Evolutionary conservation across 352 stramenopile genomes (phyloP).

Genomic region (Globisporangium lucens): DNA sequence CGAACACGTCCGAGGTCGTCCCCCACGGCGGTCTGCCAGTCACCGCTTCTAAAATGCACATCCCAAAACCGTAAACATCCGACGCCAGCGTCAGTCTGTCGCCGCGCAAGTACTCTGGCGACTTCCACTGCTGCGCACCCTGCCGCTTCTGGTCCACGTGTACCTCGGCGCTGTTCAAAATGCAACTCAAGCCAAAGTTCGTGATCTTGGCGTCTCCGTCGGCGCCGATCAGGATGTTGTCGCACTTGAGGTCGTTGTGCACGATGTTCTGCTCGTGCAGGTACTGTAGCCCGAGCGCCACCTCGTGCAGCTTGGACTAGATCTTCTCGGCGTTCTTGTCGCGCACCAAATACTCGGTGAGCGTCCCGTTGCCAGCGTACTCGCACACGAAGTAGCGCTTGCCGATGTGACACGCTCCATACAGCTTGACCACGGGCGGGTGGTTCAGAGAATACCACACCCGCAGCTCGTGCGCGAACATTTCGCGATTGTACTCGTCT

Average conservation of each 20-base stretch:
- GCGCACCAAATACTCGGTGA: not conserved
- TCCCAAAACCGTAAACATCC: constrained; percentile 17
- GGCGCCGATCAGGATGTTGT: constrained; percentile 19
- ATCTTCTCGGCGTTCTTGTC: constrained; percentile 26
- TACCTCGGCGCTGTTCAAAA: not conserved
- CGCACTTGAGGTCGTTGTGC: constrained; percentile 22
- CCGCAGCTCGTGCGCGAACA: not conserved
- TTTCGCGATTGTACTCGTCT: constrained; percentile 3
- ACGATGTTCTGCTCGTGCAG: constrained; percentile 18
- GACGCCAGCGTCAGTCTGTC: constrained; percentile 3
- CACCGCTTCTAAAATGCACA: constrained; percentile 16
- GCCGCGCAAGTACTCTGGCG: constrained; percentile 2
- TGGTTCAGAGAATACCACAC: not conserved
- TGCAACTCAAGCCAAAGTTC: constrained; percentile 20
- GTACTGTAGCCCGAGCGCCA: constrained; percentile 18
- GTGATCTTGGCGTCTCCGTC: constrained; percentile 21
- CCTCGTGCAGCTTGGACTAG: constrained; percentile 23
- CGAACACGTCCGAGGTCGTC: not conserved
- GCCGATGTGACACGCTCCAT: not conserved
- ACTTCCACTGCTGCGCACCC: constrained; percentile 1
- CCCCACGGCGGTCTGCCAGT: constrained; percentile 6
- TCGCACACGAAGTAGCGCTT: constrained; percentile 6
- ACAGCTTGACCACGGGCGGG: constrained; percentile 5
- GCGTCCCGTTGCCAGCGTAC: not conserved
- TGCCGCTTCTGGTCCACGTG: constrained; percentile 1